phyloP scores from a whole-genome alignment of 2,329 filamentous ascomycete species.

The Curvularia sp. region DNA sequence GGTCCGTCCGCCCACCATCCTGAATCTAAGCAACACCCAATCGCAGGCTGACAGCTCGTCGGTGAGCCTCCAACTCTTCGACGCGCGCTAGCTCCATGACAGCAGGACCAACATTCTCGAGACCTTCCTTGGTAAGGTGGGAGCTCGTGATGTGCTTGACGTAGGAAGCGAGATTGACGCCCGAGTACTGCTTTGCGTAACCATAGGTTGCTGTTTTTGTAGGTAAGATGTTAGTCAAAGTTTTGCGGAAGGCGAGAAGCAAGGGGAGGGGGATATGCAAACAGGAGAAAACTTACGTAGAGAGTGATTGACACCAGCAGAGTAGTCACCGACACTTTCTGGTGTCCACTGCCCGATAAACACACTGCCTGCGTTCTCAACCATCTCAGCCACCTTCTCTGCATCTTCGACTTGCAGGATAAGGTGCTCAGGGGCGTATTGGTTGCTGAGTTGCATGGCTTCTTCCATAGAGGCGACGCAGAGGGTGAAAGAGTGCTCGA shows the following conservation, averaged over 20 bases:
- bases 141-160: slow-evolving; percentile 98
- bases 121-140: slow-evolving; percentile 82
- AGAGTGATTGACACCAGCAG: slow-evolving; percentile 96
- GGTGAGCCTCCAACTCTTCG: slow-evolving; percentile 93
- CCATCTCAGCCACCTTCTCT: slow-evolving; percentile 73
- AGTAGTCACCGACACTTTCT: slow-evolving; percentile 97
- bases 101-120: slow-evolving; percentile 82
- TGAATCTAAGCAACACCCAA: slow-evolving; percentile 53
- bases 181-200: slow-evolving; percentile 97
- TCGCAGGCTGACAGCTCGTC: slow-evolving; percentile 72
- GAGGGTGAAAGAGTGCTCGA: slow-evolving; percentile 90
- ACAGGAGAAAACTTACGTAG: slow-evolving; percentile 72
- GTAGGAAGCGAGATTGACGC: slow-evolving; percentile 94
- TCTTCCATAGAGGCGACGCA: slow-evolving; percentile 74
- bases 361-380: slow-evolving; percentile 93
- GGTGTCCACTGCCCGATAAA: slow-evolving; percentile 97
- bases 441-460: slow-evolving; percentile 84
- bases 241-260: not conserved
- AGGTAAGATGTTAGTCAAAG: slow-evolving; percentile 2
- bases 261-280: not conserved
- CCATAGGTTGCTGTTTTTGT: slow-evolving; percentile 82
- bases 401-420: slow-evolving; percentile 88
- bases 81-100: slow-evolving; percentile 96
- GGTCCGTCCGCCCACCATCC: not conserved
- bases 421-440: slow-evolving; percentile 94